phyloP scores from a whole-genome alignment of 352 stramenopile genomes.

The Globisporangium acanthophoron region DNA sequence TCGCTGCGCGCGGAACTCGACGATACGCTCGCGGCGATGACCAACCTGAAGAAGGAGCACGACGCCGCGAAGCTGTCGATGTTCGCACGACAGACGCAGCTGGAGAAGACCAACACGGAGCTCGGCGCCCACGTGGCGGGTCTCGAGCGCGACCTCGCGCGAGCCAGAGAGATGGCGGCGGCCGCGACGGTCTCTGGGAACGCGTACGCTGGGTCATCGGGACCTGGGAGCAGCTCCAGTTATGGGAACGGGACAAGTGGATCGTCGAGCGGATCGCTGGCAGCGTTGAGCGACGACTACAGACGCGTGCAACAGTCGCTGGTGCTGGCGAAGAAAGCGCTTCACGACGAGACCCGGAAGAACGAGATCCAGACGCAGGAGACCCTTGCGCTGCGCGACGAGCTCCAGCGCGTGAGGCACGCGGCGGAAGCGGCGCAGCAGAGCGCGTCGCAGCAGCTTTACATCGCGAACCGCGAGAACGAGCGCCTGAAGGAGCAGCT shows the following conservation, averaged over 20 bases:
- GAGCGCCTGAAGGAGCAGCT: slow-evolving; percentile 45
- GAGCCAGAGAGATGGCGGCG: slow-evolving; percentile 24
- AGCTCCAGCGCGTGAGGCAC: slow-evolving; percentile 53
- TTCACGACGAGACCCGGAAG: slow-evolving; percentile 66
- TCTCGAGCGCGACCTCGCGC: slow-evolving; percentile 53
- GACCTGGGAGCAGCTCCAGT: slow-evolving; percentile 1
- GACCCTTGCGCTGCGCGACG: slow-evolving; percentile 38
- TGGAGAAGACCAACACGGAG: slow-evolving; percentile 74
- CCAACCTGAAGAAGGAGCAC: slow-evolving; percentile 58
- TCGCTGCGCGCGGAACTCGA: slow-evolving; percentile 60
- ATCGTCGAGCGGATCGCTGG: slow-evolving; percentile 13
- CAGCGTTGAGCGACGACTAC: slow-evolving; percentile 48
- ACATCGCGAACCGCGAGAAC: slow-evolving; percentile 31
- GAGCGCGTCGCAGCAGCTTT: slow-evolving; percentile 29
- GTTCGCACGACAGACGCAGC: slow-evolving; percentile 64
- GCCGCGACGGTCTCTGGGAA: background rate
- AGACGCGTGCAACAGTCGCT: slow-evolving; percentile 56
- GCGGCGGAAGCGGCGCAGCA: slow-evolving; percentile 27
- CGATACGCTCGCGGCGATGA: slow-evolving; percentile 53
- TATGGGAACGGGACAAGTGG: slow-evolving; percentile 6
- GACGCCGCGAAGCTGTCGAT: slow-evolving; percentile 58
- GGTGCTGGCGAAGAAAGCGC: slow-evolving; percentile 62
- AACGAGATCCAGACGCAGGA: slow-evolving; percentile 69
- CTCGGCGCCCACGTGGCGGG: slow-evolving; percentile 59
- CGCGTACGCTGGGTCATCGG: background rate